Conservation (phyloP, 352 stramenopile species). For the Nothophytophthora sp. region DNA sequence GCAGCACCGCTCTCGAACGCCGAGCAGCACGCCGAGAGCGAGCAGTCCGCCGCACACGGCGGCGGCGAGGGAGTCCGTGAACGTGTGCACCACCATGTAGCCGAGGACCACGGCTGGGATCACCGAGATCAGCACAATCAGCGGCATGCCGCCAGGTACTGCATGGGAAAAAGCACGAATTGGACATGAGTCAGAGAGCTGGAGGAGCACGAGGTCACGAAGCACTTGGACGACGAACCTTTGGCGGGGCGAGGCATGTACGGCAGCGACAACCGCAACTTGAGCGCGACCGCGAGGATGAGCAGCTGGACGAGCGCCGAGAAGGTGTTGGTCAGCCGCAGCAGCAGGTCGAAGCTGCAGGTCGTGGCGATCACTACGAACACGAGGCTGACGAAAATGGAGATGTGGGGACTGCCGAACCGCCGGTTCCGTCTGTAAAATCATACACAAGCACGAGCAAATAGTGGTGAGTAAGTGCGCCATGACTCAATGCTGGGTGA, state of each 20-base stretch:
- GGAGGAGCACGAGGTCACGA: constrained; percentile 5
- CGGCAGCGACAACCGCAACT: constrained; percentile 64
- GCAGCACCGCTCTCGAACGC: not conserved
- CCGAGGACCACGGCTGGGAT: constrained; percentile 18
- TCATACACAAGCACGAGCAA: no score
- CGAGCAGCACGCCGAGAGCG: constrained; percentile 6
- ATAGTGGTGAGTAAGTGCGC: no score
- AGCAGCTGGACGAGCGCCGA: constrained; percentile 75
- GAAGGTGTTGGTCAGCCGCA: constrained; percentile 83
- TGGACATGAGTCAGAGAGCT: no score
- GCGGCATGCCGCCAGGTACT: constrained; percentile 27
- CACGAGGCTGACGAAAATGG: constrained; percentile 28
- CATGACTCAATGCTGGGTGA: no score
- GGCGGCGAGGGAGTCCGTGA: constrained; percentile 7
- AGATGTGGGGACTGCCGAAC: constrained; percentile 28
- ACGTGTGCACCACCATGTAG: constrained; percentile 16
- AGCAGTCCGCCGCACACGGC: constrained; percentile 9
- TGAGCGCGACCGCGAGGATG: constrained; percentile 84
- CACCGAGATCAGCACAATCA: constrained; percentile 21
- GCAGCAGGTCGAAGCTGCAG: constrained; percentile 45
- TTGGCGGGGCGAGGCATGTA: constrained; percentile 58
- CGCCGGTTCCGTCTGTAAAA: constrained; percentile 35
- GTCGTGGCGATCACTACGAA: constrained; percentile 22
- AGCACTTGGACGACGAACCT: constrained; percentile 4
- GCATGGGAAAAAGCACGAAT: not conserved